Conservation (phyloP, 805 yeast species). For the Spathaspora passalidarum region DNA sequence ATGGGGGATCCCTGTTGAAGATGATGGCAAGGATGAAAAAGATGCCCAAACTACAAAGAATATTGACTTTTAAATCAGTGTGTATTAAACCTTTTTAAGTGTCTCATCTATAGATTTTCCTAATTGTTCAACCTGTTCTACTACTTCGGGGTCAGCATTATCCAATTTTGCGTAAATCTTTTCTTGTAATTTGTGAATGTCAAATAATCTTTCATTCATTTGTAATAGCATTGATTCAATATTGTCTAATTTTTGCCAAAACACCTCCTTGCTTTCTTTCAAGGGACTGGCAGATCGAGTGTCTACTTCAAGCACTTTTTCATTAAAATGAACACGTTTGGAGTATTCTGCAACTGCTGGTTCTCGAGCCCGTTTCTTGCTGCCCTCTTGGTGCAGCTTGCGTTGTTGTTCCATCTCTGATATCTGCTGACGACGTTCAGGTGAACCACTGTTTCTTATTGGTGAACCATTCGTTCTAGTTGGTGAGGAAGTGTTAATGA, state of each 20-base stretch:
- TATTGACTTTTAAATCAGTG: conserved; percentile 37
- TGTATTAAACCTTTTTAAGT: neutral
- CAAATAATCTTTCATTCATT: conserved; percentile 3
- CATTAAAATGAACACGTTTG: conserved; percentile 8
- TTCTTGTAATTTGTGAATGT: conserved; percentile 1
- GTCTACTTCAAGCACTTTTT: neutral
- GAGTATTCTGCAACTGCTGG: neutral
- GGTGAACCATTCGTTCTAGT: conserved; percentile 14
- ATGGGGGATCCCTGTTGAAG: conserved; percentile 98
- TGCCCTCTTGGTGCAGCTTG: neutral
- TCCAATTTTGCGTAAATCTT: conserved; percentile 2
- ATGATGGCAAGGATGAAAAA: conserved; percentile 46
- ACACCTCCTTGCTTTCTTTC: neutral
- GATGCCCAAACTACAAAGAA: conserved; percentile 29
- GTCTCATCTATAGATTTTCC: neutral
- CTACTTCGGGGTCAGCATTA: neutral
- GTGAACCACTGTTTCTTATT: conserved; percentile 33
- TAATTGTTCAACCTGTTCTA: neutral
- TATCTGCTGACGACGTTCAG: conserved; percentile 28
- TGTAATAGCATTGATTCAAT: conserved; percentile 1
- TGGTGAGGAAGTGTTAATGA: too few relatives aligned
- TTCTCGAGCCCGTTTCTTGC: neutral
- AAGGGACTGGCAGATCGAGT: neutral
- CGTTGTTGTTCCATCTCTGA: conserved; percentile 25
- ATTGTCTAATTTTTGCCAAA: neutral